Evolutionary conservation across 164 flowering plant species (phyloP).

Genomic region (Santalum album): DNA sequence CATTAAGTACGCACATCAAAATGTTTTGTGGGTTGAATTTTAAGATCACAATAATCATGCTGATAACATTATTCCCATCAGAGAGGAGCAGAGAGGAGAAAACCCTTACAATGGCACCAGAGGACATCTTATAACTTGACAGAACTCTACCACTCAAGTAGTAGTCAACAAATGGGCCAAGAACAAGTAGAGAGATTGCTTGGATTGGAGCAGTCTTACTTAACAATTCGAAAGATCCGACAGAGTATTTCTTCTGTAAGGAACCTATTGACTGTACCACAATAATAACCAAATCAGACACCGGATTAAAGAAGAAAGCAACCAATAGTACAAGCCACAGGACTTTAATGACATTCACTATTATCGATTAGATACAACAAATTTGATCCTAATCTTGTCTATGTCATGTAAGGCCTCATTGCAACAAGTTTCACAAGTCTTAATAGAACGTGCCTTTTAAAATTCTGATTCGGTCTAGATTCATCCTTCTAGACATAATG

Average conservation of each 20-base stretch:
- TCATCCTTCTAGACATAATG: too few species aligned
- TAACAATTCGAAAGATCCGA: constrained; percentile 60
- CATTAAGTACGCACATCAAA: too few species aligned
- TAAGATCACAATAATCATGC: background rate
- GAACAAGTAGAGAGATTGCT: constrained; percentile 67
- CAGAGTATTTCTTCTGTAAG: constrained; percentile 62
- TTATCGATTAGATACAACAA: too few species aligned
- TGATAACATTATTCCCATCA: background rate
- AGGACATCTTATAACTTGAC: constrained; percentile 44
- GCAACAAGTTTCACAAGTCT: too few species aligned
- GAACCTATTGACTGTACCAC: constrained; percentile 78
- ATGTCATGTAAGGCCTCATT: too few species aligned
- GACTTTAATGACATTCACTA: too few species aligned
- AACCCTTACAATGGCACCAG: constrained; percentile 59
- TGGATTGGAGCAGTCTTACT: constrained; percentile 67
- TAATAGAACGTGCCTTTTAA: too few species aligned
- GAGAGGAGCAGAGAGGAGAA: background rate
- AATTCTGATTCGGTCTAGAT: too few species aligned
- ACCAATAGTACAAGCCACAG: too few species aligned
- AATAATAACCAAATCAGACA: constrained; percentile 6
- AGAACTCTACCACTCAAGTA: constrained; percentile 53
- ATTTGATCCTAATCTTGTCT: too few species aligned
- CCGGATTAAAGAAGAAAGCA: background rate
- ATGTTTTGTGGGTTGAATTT: background rate
- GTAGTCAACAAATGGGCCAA: constrained; percentile 82